Conservation (phyloP, 768 basidiomycete species). For the Mycena vitilis region DNA sequence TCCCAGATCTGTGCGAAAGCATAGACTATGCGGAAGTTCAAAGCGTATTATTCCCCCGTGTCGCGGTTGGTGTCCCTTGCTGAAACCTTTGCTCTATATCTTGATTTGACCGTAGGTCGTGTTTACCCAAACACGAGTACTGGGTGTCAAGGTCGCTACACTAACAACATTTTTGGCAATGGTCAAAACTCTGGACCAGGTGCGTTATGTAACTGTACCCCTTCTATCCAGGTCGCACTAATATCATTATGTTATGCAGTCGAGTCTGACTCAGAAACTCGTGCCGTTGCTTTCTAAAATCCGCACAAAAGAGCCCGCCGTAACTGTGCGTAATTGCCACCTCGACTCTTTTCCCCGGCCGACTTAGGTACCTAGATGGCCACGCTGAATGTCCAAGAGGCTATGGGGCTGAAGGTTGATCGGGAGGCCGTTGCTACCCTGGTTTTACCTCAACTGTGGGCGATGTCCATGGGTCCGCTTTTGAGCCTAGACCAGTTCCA, state of each 20-base stretch:
- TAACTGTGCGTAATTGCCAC: slow-evolving; percentile 70
- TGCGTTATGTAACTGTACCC: slow-evolving; percentile 41
- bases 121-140: slow-evolving; percentile 90
- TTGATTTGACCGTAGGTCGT: slow-evolving; percentile 67
- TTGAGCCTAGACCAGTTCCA: slow-evolving; percentile 90
- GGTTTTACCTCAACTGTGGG: slow-evolving; percentile 93
- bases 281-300: slow-evolving; percentile 96
- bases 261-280: slow-evolving; percentile 92
- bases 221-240: slow-evolving; percentile 12
- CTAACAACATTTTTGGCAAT: slow-evolving; percentile 84
- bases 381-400: slow-evolving; percentile 90
- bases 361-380: slow-evolving; percentile 69
- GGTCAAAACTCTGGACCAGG: slow-evolving; percentile 93
- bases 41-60: slow-evolving; percentile 88
- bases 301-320: slow-evolving; percentile 94
- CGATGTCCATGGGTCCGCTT: slow-evolving; percentile 96
- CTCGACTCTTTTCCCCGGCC: neutral
- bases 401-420: slow-evolving; percentile 96
- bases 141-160: slow-evolving; percentile 93
- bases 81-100: neutral
- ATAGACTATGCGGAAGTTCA: slow-evolving; percentile 97
- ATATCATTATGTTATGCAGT: slow-evolving; percentile 50
- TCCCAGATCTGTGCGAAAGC: slow-evolving; percentile 91
- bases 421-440: slow-evolving; percentile 91
- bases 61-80: slow-evolving; percentile 72